phyloP scores from a whole-genome alignment of 2,329 filamentous ascomycete species.

The Phialophora tarda region DNA sequence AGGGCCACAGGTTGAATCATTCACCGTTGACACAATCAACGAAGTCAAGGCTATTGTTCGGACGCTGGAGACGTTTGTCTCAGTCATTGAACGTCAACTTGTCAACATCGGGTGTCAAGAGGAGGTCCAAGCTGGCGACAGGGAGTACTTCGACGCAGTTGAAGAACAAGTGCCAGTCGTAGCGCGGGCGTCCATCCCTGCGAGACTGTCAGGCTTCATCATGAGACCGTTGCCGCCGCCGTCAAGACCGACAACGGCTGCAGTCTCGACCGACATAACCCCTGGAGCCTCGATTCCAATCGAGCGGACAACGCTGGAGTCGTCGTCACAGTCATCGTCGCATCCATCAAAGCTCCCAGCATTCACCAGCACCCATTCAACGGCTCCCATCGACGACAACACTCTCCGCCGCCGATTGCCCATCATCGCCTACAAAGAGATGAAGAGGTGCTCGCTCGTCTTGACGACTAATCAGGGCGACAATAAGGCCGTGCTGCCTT shows the following conservation, averaged over 20 bases:
- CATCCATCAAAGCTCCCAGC: background rate
- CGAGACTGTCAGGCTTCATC: background rate
- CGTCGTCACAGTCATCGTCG: background rate
- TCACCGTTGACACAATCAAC: background rate
- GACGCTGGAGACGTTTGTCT: background rate
- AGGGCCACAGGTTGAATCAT: background rate
- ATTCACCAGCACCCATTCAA: background rate
- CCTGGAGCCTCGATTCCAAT: background rate
- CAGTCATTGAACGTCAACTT: background rate
- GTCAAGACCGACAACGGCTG: background rate
- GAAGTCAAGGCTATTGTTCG: background rate
- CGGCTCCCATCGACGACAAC: background rate
- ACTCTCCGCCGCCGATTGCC: background rate
- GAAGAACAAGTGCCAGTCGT: background rate
- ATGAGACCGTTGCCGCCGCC: background rate
- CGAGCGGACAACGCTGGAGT: background rate
- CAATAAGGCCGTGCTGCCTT: background rate
- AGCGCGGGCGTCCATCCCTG: too few species aligned
- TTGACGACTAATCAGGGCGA: too few species aligned
- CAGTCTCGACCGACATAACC: background rate
- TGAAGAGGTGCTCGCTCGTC: background rate
- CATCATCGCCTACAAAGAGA: background rate
- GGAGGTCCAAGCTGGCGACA: background rate
- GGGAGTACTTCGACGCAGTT: background rate
- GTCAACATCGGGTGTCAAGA: background rate